phyloP scores from a whole-genome alignment of 768 basidiomycete species.

The Termitomyces sp. region DNA sequence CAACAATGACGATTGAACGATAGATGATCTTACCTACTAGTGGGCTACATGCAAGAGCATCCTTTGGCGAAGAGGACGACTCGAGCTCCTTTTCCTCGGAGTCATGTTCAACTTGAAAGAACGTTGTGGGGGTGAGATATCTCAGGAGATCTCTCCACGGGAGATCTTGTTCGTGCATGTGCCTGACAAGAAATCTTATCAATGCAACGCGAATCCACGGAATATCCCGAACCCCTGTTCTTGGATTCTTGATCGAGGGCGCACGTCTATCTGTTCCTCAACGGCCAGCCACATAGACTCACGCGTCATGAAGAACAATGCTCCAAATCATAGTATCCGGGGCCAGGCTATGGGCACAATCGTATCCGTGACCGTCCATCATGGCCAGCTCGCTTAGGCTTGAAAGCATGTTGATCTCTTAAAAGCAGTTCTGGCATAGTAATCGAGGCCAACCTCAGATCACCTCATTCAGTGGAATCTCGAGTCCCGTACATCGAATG shows the following conservation, averaged over 20 bases:
- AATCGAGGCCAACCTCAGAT: neutral
- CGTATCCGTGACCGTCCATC: neutral
- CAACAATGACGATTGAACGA: too few relatives aligned
- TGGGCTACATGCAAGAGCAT: too few relatives aligned
- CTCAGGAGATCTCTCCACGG: too few relatives aligned
- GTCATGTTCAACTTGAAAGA: too few relatives aligned
- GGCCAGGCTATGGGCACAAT: neutral
- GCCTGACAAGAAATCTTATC: neutral
- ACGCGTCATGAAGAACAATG: constrained; percentile 11
- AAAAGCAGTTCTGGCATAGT: neutral
- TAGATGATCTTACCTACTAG: too few relatives aligned
- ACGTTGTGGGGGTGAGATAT: too few relatives aligned
- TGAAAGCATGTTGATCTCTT: neutral
- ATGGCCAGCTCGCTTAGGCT: neutral
- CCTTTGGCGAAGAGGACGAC: too few relatives aligned
- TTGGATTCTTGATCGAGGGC: neutral
- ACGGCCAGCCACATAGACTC: neutral
- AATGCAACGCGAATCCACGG: constrained; percentile 11
- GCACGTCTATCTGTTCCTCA: neutral
- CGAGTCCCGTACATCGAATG: neutral
- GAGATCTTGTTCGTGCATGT: too few relatives aligned
- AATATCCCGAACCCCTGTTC: constrained; percentile 9
- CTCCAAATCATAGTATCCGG: neutral
- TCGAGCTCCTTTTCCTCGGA: too few relatives aligned
- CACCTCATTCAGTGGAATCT: neutral